These are phyloP conservation scores for Laguncularia racemosa DNA, from an alignment of 345 rosid species.

Conservation along the genomic window DNA sequence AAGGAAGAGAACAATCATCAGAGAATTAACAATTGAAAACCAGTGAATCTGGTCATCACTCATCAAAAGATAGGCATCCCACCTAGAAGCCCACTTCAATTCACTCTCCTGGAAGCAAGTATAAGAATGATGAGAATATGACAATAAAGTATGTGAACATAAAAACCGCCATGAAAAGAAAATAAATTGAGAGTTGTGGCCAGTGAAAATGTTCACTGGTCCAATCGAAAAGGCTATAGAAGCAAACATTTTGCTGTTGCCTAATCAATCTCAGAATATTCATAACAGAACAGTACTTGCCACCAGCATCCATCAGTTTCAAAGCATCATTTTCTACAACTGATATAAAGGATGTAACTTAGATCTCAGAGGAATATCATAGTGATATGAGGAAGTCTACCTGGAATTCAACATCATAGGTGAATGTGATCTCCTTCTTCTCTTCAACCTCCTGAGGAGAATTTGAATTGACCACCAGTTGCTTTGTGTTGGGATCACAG, in stretches of 20 bases:
- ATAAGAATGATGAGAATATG: background rate
- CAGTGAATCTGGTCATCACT: slow-evolving; percentile 35
- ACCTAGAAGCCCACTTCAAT: slow-evolving; percentile 36
- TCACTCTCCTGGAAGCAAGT: slow-evolving; percentile 24
- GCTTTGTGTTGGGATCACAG: slow-evolving; percentile 24
- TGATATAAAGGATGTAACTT: too few species aligned
- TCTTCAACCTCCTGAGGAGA: slow-evolving; percentile 29
- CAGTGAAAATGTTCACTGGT: too few species aligned
- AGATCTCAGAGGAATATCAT: too few species aligned
- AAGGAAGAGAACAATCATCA: slow-evolving; percentile 31
- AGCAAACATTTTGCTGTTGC: too few species aligned
- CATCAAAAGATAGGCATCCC: slow-evolving; percentile 39
- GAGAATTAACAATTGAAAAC: slow-evolving; percentile 29
- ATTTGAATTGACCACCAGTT: slow-evolving; percentile 20
- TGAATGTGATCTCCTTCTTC: slow-evolving; percentile 23
- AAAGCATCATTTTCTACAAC: too few species aligned
- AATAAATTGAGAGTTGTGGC: too few species aligned
- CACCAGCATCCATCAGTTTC: too few species aligned
- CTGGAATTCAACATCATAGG: slow-evolving; percentile 31
- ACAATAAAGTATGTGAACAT: background rate
- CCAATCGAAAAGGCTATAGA: too few species aligned
- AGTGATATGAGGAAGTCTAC: slow-evolving; percentile 4
- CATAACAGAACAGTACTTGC: too few species aligned
- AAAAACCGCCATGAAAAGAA: background rate
- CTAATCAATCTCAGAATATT: too few species aligned